Evolutionary conservation across 2,329 filamentous ascomycete genomes (phyloP).

Genomic region (Blastomyces gilchristii): DNA sequence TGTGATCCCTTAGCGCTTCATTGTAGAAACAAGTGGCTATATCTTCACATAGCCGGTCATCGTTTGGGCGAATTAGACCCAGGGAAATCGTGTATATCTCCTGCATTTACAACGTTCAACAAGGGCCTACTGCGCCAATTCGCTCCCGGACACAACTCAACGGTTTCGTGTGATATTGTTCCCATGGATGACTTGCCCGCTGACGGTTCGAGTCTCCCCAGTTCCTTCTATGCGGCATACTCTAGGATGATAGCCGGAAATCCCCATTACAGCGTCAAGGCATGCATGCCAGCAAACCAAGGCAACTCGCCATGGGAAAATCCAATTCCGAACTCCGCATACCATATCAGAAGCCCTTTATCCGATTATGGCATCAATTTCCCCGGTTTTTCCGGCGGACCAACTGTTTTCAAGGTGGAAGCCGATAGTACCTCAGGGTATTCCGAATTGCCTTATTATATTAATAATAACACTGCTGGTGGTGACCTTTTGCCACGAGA

Average conservation of each 20-base stretch:
- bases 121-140: background rate
- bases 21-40: background rate
- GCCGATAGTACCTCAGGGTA: conserved; percentile 16
- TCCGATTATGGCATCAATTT: background rate
- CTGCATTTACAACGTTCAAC: background rate
- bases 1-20: background rate
- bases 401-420: conserved; percentile 13
- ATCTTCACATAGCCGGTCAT: no score
- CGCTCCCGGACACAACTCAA: background rate
- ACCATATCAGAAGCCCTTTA: background rate
- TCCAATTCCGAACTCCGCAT: background rate
- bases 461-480: background rate
- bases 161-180: background rate
- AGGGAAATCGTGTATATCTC: conserved; percentile 1
- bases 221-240: conserved; percentile 3
- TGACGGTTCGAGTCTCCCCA: background rate
- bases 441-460: conserved; percentile 8
- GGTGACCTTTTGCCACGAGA: conserved; percentile 1
- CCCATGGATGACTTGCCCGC: background rate
- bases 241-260: background rate
- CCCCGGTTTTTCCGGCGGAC: background rate
- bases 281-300: conserved; percentile 2
- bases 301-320: background rate
- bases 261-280: background rate
- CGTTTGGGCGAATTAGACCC: background rate